Base-by-base conservation (phyloP, 108 stramenopile genomes). In the Pseudonitzschia multistriata region DNA sequence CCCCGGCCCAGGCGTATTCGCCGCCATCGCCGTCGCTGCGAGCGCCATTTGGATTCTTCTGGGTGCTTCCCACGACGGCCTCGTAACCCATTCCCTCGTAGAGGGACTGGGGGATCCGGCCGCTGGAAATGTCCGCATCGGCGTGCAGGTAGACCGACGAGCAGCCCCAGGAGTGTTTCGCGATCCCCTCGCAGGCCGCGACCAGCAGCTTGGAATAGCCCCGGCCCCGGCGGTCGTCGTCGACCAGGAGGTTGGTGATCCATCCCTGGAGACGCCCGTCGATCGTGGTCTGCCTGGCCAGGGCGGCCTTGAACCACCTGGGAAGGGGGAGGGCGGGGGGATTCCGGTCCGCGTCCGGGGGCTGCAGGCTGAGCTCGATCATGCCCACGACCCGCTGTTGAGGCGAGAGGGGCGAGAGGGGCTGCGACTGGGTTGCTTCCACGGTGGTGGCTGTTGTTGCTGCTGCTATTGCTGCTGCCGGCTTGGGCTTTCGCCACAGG, bases 171-270 rank as follows among this genome's bases (percentile, higher is more conserved):
- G 67, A 36, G 21, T 59, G 57, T 62, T 65, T 65, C 0, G 89
- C 86, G n/a, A 87, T 71, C 13, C 89, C 89, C 63, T 90, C 89
- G 3, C 67, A 48, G 24, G 86, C 83, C 29, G 79, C 71, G 86
- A 90, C 85, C 5, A 90, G 66, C 1, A 87, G 36, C 48, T 83
- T 83, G 21, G 68, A 48, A 71, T 85, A 87, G 11, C 89, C 89
- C 28, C 64, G 49, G n/a, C 86, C 86, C 35, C 89, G 83, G 62
- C 56, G 74, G 21, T 28, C 55, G 55, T 81, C 73, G 49, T 73
- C 77, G 3, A 87, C 72, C 22, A 90, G 59, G 19, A 90, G 61
- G 67, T 90, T 90, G 24, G 84, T 80, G 15, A 89, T 74, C 73
- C 84, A 90, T 62, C 83, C 86, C 15, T 63, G 55, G 3, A 76